Percentiles rank a stretch among this genome's conserved stretches.
Conservation (phyloP, 2,329 filamentous ascomycete genomes). For the Ilyonectria sp. region DNA sequence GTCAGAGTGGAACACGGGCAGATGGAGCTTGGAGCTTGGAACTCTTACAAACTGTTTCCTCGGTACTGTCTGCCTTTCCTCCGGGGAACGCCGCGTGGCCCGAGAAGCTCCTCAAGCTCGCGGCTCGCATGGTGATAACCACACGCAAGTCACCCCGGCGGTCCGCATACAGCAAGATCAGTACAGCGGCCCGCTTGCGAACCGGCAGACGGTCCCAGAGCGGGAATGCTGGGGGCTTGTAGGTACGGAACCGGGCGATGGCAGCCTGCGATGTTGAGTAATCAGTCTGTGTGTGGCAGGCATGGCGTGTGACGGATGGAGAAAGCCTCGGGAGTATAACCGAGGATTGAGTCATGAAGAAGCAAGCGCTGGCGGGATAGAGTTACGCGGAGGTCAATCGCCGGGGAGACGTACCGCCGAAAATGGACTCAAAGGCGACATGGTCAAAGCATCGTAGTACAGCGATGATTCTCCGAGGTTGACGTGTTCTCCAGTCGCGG, state of each 20-base stretch:
- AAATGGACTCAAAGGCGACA: slow-evolving; percentile 69
- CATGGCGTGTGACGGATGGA: slow-evolving; percentile 14
- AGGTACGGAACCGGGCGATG: slow-evolving; percentile 73
- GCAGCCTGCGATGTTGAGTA: slow-evolving; percentile 62
- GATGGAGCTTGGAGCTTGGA: background rate
- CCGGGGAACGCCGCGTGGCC: slow-evolving; percentile 91
- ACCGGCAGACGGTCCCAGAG: slow-evolving; percentile 74
- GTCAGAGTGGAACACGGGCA: background rate
- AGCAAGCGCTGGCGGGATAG: background rate
- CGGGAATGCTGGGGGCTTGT: slow-evolving; percentile 72
- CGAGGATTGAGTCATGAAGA: background rate
- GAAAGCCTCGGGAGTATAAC: background rate
- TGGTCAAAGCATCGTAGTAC: slow-evolving; percentile 72
- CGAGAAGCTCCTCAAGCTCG: slow-evolving; percentile 77
- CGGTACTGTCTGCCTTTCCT: slow-evolving; percentile 75
- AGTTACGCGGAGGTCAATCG: background rate
- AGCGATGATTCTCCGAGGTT: slow-evolving; percentile 59
- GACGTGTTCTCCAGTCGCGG: slow-evolving; percentile 35
- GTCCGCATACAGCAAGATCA: slow-evolving; percentile 91
- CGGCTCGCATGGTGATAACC: slow-evolving; percentile 78
- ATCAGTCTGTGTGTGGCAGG: slow-evolving; percentile 22
- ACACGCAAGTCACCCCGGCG: slow-evolving; percentile 82
- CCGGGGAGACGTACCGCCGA: slow-evolving; percentile 65
- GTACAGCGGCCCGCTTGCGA: slow-evolving; percentile 84
- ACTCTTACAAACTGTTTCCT: slow-evolving; percentile 72